Evolutionary conservation across 2,329 filamentous ascomycete species (phyloP), one percentile per base, ranked within the genome.

Genomic region (Ophiostoma pallidulum): DNA sequence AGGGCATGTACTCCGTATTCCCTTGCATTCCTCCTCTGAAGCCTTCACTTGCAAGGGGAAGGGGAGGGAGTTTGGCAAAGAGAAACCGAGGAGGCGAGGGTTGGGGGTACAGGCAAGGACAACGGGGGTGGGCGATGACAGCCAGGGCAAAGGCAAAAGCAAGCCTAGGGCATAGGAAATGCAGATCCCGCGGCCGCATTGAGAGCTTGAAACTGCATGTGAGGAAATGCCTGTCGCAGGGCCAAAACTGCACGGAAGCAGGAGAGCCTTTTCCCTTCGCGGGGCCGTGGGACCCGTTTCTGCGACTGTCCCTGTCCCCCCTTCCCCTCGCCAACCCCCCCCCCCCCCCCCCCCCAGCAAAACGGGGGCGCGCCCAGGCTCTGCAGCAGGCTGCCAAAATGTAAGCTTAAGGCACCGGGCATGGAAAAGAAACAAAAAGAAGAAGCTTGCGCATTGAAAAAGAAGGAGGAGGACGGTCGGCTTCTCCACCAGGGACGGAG

Each of bases 121-220:
- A 41, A 31, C 35, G 26, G 41, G 33, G 19, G n/a, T 5, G 6
- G 24, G 24, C 24, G 24, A 28, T 5, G 24, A 10, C 24, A 28
- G 10, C 24, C 5, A 31, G 37, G 16, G 9, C 22, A 22, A 28
- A 41, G 20, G 39, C 37, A 29, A 45, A 35, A 26, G 24, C 32
- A n/a, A 37, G 42, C 26, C 39, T 28, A 47, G 48, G 51, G 49
- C 49, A 50, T 48, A 54, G 54, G 56, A 51, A 55, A 56, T 52
- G 59, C 39, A 47, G 58, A 62, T 60, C 60, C 57, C 57, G 59
- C 39, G 36, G 51, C 53, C 51, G 52, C 55, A 59, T 57, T 50
- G 53, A 41, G 49, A 41, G 41, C 53, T 60, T 61, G 60, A 60
- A 62, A 61, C 59, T 51, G 51, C 48, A 56, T 54, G 47, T 56